A percentile compares a stretch with the other conserved stretches of the same genome.
Conservation (phyloP, 2,329 filamentous ascomycete species). For the Colletotrichum destructivum region DNA sequence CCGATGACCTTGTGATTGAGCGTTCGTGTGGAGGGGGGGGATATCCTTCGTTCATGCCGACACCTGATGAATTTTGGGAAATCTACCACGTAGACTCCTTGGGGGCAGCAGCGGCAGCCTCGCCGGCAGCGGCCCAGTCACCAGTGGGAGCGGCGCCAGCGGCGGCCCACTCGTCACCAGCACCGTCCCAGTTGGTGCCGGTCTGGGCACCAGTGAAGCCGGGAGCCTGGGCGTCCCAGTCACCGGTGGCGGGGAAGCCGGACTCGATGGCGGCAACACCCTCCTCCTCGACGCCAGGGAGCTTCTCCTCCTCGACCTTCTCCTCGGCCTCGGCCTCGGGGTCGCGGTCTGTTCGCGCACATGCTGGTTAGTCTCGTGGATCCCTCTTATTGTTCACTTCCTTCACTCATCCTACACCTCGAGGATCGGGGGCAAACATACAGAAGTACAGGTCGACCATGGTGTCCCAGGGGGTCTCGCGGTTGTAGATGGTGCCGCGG, state of each 20-base stretch:
- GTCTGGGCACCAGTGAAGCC: conserved; percentile 75
- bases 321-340: conserved; percentile 99
- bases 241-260: conserved; percentile 79
- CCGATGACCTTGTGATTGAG: conserved; percentile 28
- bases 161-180: conserved; percentile 76
- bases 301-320: conserved; percentile 95
- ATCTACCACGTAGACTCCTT: conserved; percentile 69
- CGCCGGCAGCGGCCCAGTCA: conserved; percentile 70
- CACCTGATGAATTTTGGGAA: conserved; percentile 20
- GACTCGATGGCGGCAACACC: conserved; percentile 83
- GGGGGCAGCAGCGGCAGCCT: conserved; percentile 63
- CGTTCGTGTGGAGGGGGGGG: conserved; percentile 18
- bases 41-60: conserved; percentile 34
- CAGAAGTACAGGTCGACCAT: conserved; percentile 99
- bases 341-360: conserved; percentile 80
- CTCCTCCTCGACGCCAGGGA: conserved; percentile 87
- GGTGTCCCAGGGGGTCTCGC: conserved; percentile 98
- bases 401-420: not conserved
- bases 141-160: conserved; percentile 68
- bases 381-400: not conserved
- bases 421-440: conserved; percentile 57
- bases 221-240: conserved; percentile 89
- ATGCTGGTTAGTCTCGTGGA: conserved; percentile 18
- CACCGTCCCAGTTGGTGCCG: conserved; percentile 73
- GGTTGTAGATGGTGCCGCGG: conserved; percentile 94